Percentiles rank a stretch among this genome's conserved stretches.
Evolutionary conservation across 257 asterid species (phyloP).

Genomic region (Paraleonurus japonicus): DNA sequence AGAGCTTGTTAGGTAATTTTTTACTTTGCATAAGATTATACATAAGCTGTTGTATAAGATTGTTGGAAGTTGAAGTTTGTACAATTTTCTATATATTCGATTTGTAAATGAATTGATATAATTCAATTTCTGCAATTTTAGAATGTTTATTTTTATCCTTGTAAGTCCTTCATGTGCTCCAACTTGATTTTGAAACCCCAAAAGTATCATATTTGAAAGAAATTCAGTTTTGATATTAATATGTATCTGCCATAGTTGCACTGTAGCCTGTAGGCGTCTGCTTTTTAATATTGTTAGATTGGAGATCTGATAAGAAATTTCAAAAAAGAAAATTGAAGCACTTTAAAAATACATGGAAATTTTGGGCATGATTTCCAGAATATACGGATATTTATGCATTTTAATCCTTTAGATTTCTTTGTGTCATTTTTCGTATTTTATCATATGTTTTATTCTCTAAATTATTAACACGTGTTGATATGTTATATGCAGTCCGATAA

Average conservation of each 20-base stretch:
- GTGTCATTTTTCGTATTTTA: too few relatives aligned
- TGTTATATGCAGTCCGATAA: too few relatives aligned
- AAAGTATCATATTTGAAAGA: not conserved
- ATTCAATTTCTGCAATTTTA: not conserved
- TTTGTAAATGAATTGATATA: not conserved
- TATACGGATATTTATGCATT: too few relatives aligned
- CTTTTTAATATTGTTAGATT: too few relatives aligned
- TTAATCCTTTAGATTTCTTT: too few relatives aligned
- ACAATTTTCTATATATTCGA: not conserved
- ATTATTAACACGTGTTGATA: too few relatives aligned
- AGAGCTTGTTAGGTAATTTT: conserved; percentile 41
- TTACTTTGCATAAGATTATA: not conserved
- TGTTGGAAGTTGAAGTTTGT: not conserved
- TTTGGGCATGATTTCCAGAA: too few relatives aligned
- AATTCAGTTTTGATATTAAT: not conserved
- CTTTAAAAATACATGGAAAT: too few relatives aligned
- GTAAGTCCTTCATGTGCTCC: not conserved
- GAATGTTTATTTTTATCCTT: not conserved
- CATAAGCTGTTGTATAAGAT: not conserved
- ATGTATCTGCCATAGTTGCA: not conserved
- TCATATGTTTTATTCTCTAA: too few relatives aligned
- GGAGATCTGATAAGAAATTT: too few relatives aligned
- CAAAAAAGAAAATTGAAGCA: too few relatives aligned
- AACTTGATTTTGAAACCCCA: not conserved
- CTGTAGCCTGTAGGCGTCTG: too few relatives aligned